phyloP scores from a whole-genome alignment of 306 rosid species.

The Sophora flavescens region DNA sequence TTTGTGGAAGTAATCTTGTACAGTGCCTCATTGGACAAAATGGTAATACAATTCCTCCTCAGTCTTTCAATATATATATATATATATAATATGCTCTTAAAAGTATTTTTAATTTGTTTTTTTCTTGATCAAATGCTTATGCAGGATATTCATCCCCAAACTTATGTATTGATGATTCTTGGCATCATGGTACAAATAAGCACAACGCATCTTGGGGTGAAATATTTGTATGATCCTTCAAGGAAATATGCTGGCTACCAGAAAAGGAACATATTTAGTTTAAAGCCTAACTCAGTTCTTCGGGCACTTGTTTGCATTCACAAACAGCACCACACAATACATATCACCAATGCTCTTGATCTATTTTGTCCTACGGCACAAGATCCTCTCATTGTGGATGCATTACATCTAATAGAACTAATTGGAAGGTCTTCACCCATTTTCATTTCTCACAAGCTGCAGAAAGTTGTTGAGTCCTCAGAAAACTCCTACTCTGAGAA shows the following conservation, averaged over 20 bases:
- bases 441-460: constrained; percentile 57
- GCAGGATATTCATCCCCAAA: constrained; percentile 32
- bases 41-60: constrained; percentile 9
- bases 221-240: constrained; percentile 57
- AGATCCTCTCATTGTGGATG: constrained; percentile 44
- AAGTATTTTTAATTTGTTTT: not conserved
- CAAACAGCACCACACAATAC: constrained; percentile 48
- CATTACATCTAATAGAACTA: constrained; percentile 60
- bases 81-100: not conserved
- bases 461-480: not conserved
- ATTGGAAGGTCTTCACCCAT: constrained; percentile 53
- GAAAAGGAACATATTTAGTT: constrained; percentile 48
- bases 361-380: constrained; percentile 44
- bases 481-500: constrained; percentile 50
- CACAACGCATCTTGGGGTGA: constrained; percentile 41
- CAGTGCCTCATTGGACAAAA: constrained; percentile 22
- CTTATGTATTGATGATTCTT: not conserved
- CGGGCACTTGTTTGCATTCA: constrained; percentile 54
- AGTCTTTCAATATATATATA: not conserved
- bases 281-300: constrained; percentile 43
- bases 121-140: constrained; percentile 1
- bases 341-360: constrained; percentile 48
- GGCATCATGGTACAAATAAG: constrained; percentile 36
- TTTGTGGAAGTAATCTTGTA: constrained; percentile 47
- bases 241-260: constrained; percentile 56